Conservation (phyloP, 2,329 filamentous ascomycete species). For the Trichoderma semiorbis region DNA sequence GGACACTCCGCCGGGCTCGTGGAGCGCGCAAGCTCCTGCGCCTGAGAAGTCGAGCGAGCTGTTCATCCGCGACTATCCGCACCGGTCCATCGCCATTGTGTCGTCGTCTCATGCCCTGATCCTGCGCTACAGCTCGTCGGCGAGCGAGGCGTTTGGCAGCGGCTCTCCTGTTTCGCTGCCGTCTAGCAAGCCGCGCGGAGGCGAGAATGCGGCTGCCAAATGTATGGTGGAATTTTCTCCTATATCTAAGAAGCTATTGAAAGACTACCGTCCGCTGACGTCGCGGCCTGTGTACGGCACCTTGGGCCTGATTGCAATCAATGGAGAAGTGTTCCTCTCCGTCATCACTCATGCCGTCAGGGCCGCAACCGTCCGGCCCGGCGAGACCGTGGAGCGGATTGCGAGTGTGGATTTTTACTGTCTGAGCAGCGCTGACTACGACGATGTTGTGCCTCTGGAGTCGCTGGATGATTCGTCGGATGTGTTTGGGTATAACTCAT, state of each 20-base stretch:
- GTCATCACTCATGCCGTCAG: conserved; percentile 77
- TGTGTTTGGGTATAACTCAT: conserved; percentile 46
- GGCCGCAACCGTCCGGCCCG: conserved; percentile 78
- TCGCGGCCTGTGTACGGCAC: conserved; percentile 78
- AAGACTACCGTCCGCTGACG: conserved; percentile 72
- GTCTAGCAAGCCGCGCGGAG: conserved; percentile 43
- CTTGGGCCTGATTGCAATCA: conserved; percentile 79
- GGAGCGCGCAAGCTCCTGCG: conserved; percentile 46
- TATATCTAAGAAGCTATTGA: conserved; percentile 61
- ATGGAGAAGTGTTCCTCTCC: conserved; percentile 83
- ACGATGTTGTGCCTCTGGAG: conserved; percentile 64
- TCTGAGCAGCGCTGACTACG: conserved; percentile 80
- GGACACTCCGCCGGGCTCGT: conserved; percentile 46
- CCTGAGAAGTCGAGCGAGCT: conserved; percentile 68
- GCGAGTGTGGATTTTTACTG: conserved; percentile 89
- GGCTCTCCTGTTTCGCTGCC: conserved; percentile 55
- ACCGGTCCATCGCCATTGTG: conserved; percentile 82
- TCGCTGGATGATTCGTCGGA: conserved; percentile 51
- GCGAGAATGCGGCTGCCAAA: conserved; percentile 49
- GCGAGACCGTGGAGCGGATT: conserved; percentile 87
- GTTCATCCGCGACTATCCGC: conserved; percentile 79
- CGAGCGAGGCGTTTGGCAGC: conserved; percentile 57
- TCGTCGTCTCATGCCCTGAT: conserved; percentile 77
- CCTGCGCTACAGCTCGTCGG: conserved; percentile 71
- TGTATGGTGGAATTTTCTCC: conserved; percentile 88